Evolutionary conservation across 2,329 filamentous ascomycete genomes (phyloP).

Genomic region (Monascus ruber): DNA sequence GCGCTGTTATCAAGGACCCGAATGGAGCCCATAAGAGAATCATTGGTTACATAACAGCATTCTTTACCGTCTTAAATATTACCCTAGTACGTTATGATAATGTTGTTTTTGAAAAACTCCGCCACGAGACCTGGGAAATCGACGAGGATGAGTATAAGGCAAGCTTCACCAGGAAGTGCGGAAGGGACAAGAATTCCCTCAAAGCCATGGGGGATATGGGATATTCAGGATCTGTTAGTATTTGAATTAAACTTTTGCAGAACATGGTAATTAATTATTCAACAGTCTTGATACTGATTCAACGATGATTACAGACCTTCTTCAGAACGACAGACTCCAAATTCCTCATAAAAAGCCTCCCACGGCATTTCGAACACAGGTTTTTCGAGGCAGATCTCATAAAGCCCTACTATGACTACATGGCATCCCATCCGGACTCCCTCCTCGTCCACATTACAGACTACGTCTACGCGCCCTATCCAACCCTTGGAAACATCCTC

Average conservation of each 20-base stretch:
- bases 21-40: slow-evolving; percentile 17
- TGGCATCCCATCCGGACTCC: slow-evolving; percentile 48
- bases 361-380: slow-evolving; percentile 56
- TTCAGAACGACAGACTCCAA: slow-evolving; percentile 56
- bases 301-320: slow-evolving; percentile 43
- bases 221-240: slow-evolving; percentile 54
- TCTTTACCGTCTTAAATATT: slow-evolving; percentile 45
- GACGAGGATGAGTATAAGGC: slow-evolving; percentile 43
- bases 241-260: slow-evolving; percentile 1
- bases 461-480: slow-evolving; percentile 47
- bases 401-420: slow-evolving; percentile 53
- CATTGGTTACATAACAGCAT: slow-evolving; percentile 37
- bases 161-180: slow-evolving; percentile 36
- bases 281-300: not conserved
- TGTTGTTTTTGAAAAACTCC: slow-evolving; percentile 41
- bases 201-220: slow-evolving; percentile 56
- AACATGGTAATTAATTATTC: not conserved
- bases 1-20: slow-evolving; percentile 18
- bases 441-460: slow-evolving; percentile 62
- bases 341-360: slow-evolving; percentile 61
- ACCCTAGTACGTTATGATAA: slow-evolving; percentile 35
- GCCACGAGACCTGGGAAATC: slow-evolving; percentile 42
- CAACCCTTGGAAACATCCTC: slow-evolving; percentile 49
- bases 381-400: slow-evolving; percentile 59
- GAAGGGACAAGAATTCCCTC: slow-evolving; percentile 32